phyloP scores from a whole-genome alignment of 345 rosid species.

The Alliaria petiolata region DNA sequence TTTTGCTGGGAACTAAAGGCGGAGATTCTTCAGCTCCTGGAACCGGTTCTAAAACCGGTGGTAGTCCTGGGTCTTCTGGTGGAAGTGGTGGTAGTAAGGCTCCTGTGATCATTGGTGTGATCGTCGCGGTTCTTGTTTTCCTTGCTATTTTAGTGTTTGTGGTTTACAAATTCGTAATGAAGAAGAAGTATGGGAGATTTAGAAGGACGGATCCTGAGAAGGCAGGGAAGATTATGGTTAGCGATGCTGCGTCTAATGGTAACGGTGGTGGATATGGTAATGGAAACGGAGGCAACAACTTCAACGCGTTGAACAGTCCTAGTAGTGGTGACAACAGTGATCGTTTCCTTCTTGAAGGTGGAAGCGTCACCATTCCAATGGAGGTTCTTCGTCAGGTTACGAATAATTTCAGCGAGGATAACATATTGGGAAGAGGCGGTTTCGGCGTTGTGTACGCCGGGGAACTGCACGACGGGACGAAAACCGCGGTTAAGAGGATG shows the following conservation, averaged over 20 bases:
- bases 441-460: conserved; percentile 87
- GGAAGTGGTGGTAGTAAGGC: conserved; percentile 34
- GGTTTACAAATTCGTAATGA: conserved; percentile 43
- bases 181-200: conserved; percentile 38
- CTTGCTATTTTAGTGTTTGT: conserved; percentile 43
- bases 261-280: conserved; percentile 20
- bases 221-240: conserved; percentile 40
- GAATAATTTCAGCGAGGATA: conserved; percentile 57
- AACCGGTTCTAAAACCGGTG: neutral
- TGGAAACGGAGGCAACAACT: conserved; percentile 39
- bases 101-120: conserved; percentile 42
- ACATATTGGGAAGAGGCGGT: conserved; percentile 79
- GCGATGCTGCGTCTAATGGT: conserved; percentile 32
- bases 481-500: conserved; percentile 88
- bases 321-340: conserved; percentile 60
- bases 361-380: conserved; percentile 59
- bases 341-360: conserved; percentile 49
- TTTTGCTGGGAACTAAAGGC: conserved; percentile 37
- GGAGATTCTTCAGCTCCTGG: conserved; percentile 30
- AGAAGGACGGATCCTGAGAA: conserved; percentile 40
- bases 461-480: conserved; percentile 79
- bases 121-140: conserved; percentile 43
- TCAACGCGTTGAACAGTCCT: conserved; percentile 47
- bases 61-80: conserved; percentile 28
- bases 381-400: conserved; percentile 74